These are phyloP conservation scores for Trametes meyenii DNA, from an alignment of 768 basidiomycete genomes.

Conservation along the genomic window DNA sequence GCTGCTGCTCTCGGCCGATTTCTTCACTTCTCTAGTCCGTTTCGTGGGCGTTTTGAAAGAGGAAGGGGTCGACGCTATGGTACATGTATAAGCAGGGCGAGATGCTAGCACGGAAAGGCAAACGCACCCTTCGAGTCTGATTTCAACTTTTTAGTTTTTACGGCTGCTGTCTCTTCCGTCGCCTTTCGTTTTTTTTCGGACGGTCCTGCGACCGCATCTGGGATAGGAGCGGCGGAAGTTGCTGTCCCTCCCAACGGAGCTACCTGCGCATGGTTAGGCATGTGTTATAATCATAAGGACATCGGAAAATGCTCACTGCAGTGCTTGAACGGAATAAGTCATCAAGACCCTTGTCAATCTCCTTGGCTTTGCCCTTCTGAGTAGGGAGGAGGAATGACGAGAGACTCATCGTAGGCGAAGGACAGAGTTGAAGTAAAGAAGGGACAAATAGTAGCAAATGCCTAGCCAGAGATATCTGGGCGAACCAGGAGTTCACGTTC, in stretches of 20 bases:
- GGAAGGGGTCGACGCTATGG: background rate
- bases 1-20: background rate
- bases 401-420: constrained; percentile 49
- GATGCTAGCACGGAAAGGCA: too few species aligned
- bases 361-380: constrained; percentile 39
- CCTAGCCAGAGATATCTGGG: too few species aligned
- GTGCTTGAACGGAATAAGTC: constrained; percentile 44
- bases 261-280: background rate
- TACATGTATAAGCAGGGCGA: background rate
- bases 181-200: constrained; percentile 26
- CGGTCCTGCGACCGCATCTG: background rate
- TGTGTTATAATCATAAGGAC: constrained; percentile 7
- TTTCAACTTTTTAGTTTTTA: constrained; percentile 21
- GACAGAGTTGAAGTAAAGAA: background rate
- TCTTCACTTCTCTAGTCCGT: background rate
- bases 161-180: background rate
- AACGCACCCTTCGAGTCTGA: background rate
- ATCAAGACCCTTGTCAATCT: constrained; percentile 51
- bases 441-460: background rate
- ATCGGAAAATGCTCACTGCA: background rate
- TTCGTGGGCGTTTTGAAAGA: constrained; percentile 1
- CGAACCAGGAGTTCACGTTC: too few species aligned
- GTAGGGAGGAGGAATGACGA: constrained; percentile 52
- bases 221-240: background rate
- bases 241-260: constrained; percentile 14